These are phyloP conservation scores for Salvia miltiorrhiza DNA, from an alignment of 257 asterid genomes.

Conservation along the genomic window DNA sequence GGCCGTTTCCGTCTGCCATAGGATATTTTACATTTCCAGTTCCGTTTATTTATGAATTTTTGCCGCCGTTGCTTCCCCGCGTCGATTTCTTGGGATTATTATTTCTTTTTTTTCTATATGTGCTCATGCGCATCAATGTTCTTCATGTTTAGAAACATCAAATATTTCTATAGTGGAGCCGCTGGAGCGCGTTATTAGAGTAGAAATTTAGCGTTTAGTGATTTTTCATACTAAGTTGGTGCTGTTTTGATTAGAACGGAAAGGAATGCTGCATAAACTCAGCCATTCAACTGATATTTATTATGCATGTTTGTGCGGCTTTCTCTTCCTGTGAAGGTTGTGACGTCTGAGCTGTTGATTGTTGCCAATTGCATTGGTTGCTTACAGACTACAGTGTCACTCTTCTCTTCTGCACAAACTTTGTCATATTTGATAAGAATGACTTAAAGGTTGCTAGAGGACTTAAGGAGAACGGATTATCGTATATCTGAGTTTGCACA, in stretches of 20 bases:
- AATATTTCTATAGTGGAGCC: not conserved
- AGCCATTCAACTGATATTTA: not conserved
- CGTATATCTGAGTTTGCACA: not conserved
- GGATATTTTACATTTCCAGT: not conserved
- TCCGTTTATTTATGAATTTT: not conserved
- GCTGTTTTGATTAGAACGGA: not conserved
- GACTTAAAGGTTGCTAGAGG: not conserved
- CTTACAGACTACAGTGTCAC: not conserved
- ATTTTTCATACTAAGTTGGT: not conserved
- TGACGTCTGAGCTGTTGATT: not conserved
- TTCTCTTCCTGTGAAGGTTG: not conserved
- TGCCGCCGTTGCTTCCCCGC: conserved; percentile 7
- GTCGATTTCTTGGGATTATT: not conserved
- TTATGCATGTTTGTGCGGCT: not conserved
- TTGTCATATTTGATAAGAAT: not conserved
- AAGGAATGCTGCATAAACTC: not conserved
- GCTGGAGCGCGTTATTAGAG: not conserved
- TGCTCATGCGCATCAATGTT: not conserved
- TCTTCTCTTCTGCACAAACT: not conserved
- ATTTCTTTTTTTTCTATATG: not conserved
- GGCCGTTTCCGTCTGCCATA: not conserved
- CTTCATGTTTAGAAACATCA: not conserved
- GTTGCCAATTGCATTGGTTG: not conserved
- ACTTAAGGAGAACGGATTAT: not conserved
- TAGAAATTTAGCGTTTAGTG: not conserved